A percentile compares a stretch with the other conserved stretches of the same genome.
phyloP scores from a whole-genome alignment of 345 rosid genomes.

The Eucalyptus cloeziana region DNA sequence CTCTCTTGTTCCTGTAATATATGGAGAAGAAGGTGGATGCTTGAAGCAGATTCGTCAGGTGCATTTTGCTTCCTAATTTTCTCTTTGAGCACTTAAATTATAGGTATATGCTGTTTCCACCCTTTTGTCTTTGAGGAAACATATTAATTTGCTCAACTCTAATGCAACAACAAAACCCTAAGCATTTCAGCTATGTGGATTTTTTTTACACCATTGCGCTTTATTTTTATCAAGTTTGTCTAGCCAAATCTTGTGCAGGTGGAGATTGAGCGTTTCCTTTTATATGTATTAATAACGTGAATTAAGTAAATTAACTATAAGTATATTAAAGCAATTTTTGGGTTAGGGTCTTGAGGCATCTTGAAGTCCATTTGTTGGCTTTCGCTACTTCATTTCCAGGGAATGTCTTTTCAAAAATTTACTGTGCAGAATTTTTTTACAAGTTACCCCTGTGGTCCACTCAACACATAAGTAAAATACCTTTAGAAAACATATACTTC shows the following conservation, averaged over 20 bases:
- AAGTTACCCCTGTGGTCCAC: neutral
- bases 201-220: neutral
- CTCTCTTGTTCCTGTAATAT: constrained; percentile 45
- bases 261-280: neutral
- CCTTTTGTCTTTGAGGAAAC: neutral
- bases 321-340: neutral
- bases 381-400: neutral
- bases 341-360: neutral
- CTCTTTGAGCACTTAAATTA: neutral
- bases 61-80: neutral
- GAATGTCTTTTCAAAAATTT: neutral
- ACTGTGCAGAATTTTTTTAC: neutral
- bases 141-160: neutral
- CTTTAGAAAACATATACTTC: neutral
- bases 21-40: constrained; percentile 71
- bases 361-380: neutral
- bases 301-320: neutral
- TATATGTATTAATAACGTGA: neutral
- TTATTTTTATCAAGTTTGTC: neutral
- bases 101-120: neutral
- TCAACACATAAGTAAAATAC: neutral
- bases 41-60: constrained; percentile 68
- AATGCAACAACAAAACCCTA: neutral
- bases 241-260: neutral
- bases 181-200: neutral